A percentile compares a stretch with the other conserved stretches of the same genome.
Conservation (phyloP, 108 stramenopile species). For the Skeletonema costatum region DNA sequence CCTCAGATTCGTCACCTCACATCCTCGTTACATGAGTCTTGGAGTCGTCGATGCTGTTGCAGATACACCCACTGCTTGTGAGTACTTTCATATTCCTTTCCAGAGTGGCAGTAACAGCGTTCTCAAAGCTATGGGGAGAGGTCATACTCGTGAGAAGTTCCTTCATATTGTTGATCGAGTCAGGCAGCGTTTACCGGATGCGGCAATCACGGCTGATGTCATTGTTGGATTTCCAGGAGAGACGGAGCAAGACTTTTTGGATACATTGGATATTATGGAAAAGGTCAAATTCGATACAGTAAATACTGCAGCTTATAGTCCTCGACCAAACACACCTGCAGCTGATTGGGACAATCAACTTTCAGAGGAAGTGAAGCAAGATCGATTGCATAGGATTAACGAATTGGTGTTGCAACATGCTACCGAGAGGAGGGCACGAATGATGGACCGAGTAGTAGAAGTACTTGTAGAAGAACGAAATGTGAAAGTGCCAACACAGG, state of each 20-base stretch:
- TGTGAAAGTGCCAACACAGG: conserved; percentile 86
- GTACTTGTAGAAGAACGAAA: conserved; percentile 95
- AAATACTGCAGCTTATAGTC: conserved; percentile 85
- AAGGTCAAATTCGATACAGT: conserved; percentile 83
- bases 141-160: conserved; percentile 93
- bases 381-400: conserved; percentile 89
- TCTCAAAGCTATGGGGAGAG: conserved; percentile 92
- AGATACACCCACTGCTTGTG: conserved; percentile 82
- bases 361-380: conserved; percentile 82
- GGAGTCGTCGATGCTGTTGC: conserved; percentile 95
- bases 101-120: conserved; percentile 90
- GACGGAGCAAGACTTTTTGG: conserved; percentile 95
- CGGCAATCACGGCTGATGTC: conserved; percentile 92
- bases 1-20: conserved; percentile 95
- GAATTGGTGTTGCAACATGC: conserved; percentile 87
- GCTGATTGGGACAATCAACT: conserved; percentile 85
- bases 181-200: conserved; percentile 86
- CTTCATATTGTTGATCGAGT: conserved; percentile 90
- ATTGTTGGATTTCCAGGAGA: conserved; percentile 98
- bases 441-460: conserved; percentile 89
- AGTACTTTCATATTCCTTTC: conserved; percentile 93
- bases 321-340: conserved; percentile 88
- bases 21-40: conserved; percentile 96
- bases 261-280: conserved; percentile 92
- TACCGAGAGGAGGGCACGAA: conserved; percentile 85